A percentile compares a stretch with the other conserved stretches of the same genome.
These are phyloP conservation scores for Meripilus lineatus DNA, from an alignment of 1,284 basidiomycete genomes.

Conservation along the genomic window DNA sequence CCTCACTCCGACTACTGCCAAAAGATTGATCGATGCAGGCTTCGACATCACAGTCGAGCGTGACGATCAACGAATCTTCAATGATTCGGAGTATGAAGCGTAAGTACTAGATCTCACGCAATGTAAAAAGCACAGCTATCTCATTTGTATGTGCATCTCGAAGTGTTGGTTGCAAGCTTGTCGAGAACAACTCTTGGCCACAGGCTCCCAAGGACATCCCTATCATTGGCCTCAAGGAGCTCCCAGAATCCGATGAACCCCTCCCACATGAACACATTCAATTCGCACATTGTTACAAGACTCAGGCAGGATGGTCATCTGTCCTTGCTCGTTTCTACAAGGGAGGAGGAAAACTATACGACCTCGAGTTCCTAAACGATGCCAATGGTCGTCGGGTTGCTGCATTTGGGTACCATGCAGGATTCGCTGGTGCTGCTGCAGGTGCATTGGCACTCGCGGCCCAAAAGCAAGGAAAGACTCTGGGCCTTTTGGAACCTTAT, in stretches of 20 bases:
- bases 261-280: conserved; percentile 96
- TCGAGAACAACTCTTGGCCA: conserved; percentile 89
- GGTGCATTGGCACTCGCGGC: conserved; percentile 84
- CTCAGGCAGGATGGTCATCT: conserved; percentile 90
- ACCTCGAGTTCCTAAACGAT: conserved; percentile 95
- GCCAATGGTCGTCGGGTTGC: conserved; percentile 85
- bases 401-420: conserved; percentile 99
- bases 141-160: background rate
- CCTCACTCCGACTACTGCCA: conserved; percentile 90
- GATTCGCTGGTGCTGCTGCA: conserved; percentile 95
- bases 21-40: conserved; percentile 85
- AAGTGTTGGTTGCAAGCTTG: conserved; percentile 88
- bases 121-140: background rate
- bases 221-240: conserved; percentile 97
- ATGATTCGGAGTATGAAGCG: conserved; percentile 91
- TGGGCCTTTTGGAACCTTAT: conserved; percentile 77
- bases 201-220: conserved; percentile 69
- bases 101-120: conserved; percentile 39
- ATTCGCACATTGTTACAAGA: conserved; percentile 99
- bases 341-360: conserved; percentile 89
- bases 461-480: conserved; percentile 53
- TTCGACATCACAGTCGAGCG: conserved; percentile 93
- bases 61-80: conserved; percentile 94
- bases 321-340: conserved; percentile 86
- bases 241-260: conserved; percentile 77